Conservation (phyloP, 352 stramenopile genomes). For the Globisporangium canariense region DNA sequence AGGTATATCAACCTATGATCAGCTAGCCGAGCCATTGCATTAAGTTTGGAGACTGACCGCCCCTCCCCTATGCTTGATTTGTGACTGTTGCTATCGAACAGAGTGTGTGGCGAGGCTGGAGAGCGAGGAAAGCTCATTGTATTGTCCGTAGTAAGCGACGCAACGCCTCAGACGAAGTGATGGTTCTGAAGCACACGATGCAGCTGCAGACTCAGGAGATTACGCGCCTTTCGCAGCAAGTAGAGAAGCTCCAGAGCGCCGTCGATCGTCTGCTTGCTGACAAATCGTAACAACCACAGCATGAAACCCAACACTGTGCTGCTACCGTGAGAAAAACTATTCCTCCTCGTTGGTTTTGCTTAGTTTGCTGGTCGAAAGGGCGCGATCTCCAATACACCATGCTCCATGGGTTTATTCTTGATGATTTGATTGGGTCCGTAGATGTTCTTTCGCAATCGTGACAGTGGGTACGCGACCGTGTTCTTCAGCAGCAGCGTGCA, state of each 20-base stretch:
- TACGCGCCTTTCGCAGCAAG: conserved; percentile 21
- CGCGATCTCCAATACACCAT: conserved; percentile 56
- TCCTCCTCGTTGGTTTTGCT: neutral
- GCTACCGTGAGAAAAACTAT: neutral
- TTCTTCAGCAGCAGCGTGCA: conserved; percentile 59
- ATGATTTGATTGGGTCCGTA: conserved; percentile 67
- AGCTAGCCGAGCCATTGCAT: too few species aligned
- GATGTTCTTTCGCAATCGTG: conserved; percentile 55
- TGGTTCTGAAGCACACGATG: conserved; percentile 20
- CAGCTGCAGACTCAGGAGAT: conserved; percentile 29
- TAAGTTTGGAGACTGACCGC: too few species aligned
- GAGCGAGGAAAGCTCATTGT: neutral
- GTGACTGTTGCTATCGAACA: neutral
- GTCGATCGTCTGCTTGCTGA: conserved; percentile 22
- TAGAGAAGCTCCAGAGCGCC: conserved; percentile 23
- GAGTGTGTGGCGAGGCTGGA: conserved; percentile 20
- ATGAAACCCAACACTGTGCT: neutral
- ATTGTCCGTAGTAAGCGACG: neutral
- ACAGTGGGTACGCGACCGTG: conserved; percentile 67
- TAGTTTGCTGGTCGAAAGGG: conserved; percentile 19
- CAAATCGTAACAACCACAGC: neutral
- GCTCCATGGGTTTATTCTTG: conserved; percentile 81
- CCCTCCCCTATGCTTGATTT: neutral
- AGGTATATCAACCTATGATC: conserved; percentile 14
- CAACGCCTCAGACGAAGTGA: conserved; percentile 1